Conservation (phyloP, 1,284 basidiomycete genomes). For the Phellopilus nigrolimitatus region DNA sequence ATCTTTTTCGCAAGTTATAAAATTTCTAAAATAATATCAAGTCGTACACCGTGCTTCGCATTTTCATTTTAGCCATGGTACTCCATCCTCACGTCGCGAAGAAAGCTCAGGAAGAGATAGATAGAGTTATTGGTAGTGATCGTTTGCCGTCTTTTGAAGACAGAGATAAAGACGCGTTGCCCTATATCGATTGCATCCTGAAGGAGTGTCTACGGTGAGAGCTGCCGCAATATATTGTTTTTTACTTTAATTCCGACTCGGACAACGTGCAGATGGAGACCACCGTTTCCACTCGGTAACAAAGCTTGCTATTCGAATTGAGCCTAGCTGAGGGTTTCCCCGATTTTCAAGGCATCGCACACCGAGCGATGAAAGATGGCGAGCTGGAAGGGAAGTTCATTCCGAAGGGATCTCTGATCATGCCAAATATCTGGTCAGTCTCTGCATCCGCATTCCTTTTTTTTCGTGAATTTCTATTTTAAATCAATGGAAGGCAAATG, state of each 20-base stretch:
- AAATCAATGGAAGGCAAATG: conserved; percentile 4
- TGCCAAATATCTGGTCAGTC: conserved; percentile 15
- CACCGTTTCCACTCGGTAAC: conserved; percentile 11
- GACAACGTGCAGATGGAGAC: conserved; percentile 4
- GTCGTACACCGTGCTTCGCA: neutral
- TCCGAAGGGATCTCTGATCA: conserved; percentile 12
- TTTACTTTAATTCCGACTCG: neutral
- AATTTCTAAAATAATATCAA: neutral
- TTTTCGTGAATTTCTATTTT: neutral
- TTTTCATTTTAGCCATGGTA: conserved; percentile 21
- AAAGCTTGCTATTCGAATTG: neutral
- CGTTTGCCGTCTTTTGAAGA: conserved; percentile 25
- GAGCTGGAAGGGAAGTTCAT: neutral
- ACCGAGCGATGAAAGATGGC: conserved; percentile 12
- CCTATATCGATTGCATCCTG: conserved; percentile 11
- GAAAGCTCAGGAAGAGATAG: conserved; percentile 18
- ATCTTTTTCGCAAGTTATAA: neutral
- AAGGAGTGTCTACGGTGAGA: conserved; percentile 14
- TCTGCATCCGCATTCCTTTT: neutral
- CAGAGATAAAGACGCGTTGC: conserved; percentile 12
- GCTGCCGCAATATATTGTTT: neutral
- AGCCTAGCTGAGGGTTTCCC: neutral
- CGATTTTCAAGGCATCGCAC: conserved; percentile 5
- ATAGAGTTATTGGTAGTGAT: conserved; percentile 13
- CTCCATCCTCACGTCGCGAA: conserved; percentile 14